Percentiles rank a stretch among this genome's conserved stretches.
phyloP scores from a whole-genome alignment of 2,329 filamentous ascomycete species.

The Nectriaceae sp. region DNA sequence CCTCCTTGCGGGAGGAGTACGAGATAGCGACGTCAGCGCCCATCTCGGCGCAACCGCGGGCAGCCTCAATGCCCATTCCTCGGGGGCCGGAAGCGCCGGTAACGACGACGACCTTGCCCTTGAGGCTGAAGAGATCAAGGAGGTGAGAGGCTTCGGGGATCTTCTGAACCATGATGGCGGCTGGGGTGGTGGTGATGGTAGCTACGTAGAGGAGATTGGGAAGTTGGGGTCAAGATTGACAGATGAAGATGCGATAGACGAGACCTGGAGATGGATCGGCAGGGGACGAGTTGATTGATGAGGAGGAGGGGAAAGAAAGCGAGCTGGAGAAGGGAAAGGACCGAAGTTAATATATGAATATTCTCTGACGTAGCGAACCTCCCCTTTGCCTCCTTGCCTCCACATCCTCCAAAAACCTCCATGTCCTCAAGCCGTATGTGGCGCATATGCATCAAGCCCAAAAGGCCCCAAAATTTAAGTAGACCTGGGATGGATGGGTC shows the following conservation, averaged over 20 bases:
- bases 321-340: slow-evolving; percentile 1
- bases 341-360: slow-evolving; percentile 5
- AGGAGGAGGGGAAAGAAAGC: neutral
- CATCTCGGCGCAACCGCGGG: slow-evolving; percentile 69
- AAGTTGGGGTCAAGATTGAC: neutral
- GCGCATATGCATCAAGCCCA: slow-evolving; percentile 8
- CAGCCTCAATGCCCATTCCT: slow-evolving; percentile 71
- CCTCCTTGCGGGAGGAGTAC: slow-evolving; percentile 69
- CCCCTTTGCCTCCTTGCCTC: too few relatives aligned
- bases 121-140: slow-evolving; percentile 69
- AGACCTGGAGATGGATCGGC: neutral
- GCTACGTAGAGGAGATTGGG: neutral
- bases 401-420: too few relatives aligned
- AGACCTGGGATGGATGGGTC: slow-evolving; percentile 16
- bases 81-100: slow-evolving; percentile 70
- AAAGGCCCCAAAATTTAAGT: slow-evolving; percentile 10
- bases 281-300: slow-evolving; percentile 8
- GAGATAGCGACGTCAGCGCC: slow-evolving; percentile 73
- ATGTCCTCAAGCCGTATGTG: slow-evolving; percentile 3
- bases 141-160: slow-evolving; percentile 60
- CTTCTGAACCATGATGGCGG: slow-evolving; percentile 51
- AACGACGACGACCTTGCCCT: slow-evolving; percentile 72
- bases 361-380: slow-evolving; percentile 13
- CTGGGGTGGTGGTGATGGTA: slow-evolving; percentile 4
- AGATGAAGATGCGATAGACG: neutral